Evolutionary conservation across 768 basidiomycete genomes (phyloP).

Genomic region (Amanita phalloides): DNA sequence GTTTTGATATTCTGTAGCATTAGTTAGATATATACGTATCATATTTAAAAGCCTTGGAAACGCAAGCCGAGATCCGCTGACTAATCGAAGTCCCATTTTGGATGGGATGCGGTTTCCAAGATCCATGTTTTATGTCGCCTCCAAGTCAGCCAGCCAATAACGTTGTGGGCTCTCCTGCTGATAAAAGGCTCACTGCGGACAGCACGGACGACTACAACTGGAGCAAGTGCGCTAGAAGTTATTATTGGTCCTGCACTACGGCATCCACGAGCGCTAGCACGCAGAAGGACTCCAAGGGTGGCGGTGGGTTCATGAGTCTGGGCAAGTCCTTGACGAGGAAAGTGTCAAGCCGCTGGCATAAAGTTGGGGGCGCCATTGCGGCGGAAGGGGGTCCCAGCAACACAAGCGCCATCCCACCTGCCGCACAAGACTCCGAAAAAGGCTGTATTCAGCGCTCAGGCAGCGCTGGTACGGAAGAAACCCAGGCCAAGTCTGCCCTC

Average conservation of each 20-base stretch:
- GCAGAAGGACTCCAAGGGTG: not conserved
- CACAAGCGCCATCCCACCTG: not conserved
- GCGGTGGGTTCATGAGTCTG: not conserved
- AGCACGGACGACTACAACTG: not conserved
- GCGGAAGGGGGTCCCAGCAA: not conserved
- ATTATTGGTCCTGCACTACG: not conserved
- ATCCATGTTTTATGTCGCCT: not conserved
- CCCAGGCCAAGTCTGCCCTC: not conserved
- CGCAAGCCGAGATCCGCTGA: too few relatives aligned
- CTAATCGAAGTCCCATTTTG: too few relatives aligned
- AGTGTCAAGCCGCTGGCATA: not conserved
- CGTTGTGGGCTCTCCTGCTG: not conserved
- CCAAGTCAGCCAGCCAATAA: not conserved
- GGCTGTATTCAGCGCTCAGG: not conserved
- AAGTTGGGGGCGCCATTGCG: not conserved
- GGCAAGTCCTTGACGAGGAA: constrained; percentile 3
- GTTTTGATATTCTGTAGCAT: too few relatives aligned
- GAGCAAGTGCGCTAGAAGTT: not conserved
- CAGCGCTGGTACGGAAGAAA: not conserved
- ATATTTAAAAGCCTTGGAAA: too few relatives aligned
- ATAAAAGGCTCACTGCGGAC: not conserved
- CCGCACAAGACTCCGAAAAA: not conserved
- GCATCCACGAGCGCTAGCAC: not conserved
- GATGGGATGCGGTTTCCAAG: too few relatives aligned
- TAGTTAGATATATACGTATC: too few relatives aligned